These are phyloP conservation scores for Magnaporthiopsis poae DNA, from an alignment of 2,329 filamentous ascomycete species.

Conservation along the genomic window DNA sequence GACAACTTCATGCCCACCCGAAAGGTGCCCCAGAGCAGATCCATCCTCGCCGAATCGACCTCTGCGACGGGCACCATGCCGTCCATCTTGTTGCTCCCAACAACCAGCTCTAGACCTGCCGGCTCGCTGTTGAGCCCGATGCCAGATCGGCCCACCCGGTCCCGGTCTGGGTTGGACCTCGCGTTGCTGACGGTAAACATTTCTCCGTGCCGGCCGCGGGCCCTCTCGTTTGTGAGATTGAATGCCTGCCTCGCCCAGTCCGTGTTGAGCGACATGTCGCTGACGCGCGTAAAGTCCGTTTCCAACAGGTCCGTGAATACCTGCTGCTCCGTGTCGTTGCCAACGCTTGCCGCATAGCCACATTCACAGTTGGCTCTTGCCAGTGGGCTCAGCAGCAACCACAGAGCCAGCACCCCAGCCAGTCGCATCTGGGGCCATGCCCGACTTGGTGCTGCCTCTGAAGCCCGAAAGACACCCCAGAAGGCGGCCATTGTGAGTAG, in stretches of 20 bases:
- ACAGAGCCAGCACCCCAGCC: slow-evolving; percentile 12
- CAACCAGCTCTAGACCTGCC: slow-evolving; percentile 47
- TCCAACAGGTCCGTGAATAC: slow-evolving; percentile 63
- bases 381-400: slow-evolving; percentile 12
- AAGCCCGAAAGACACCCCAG: not conserved
- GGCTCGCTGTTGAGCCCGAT: slow-evolving; percentile 33
- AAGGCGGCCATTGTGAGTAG: not conserved
- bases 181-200: slow-evolving; percentile 49
- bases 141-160: slow-evolving; percentile 30
- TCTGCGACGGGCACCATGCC: slow-evolving; percentile 54
- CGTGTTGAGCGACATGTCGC: slow-evolving; percentile 36
- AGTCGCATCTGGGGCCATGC: not conserved
- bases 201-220: slow-evolving; percentile 58
- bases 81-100: slow-evolving; percentile 34
- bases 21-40: slow-evolving; percentile 63
- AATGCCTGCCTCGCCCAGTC: slow-evolving; percentile 61
- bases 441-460: not conserved
- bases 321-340: slow-evolving; percentile 26
- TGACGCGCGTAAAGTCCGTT: slow-evolving; percentile 56
- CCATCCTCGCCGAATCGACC: slow-evolving; percentile 48
- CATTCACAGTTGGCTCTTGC: slow-evolving; percentile 53
- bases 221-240: slow-evolving; percentile 47
- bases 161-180: slow-evolving; percentile 30
- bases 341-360: slow-evolving; percentile 52
- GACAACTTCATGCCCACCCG: slow-evolving; percentile 58